Evolutionary conservation across 495 filamentous ascomycete species (phyloP).

Genomic region (Aspergillus panamensis): DNA sequence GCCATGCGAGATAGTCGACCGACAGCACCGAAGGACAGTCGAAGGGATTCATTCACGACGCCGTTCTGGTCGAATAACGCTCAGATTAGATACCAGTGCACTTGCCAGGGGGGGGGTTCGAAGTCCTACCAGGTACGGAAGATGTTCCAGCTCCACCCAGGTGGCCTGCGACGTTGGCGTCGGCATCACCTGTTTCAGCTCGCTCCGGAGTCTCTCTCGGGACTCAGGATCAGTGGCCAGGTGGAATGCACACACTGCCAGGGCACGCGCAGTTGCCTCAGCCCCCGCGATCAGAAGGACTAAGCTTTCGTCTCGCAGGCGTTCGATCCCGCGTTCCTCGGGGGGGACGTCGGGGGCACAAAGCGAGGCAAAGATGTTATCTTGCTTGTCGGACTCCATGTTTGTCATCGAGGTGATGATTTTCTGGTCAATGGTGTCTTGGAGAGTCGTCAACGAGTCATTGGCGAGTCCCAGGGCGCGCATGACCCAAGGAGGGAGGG

Average conservation of each 20-base stretch:
- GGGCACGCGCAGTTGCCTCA: constrained; percentile 34
- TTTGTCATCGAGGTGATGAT: too few species aligned
- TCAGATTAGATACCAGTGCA: not conserved
- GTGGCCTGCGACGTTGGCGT: constrained; percentile 25
- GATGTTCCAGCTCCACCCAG: constrained; percentile 44
- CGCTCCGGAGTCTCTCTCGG: constrained; percentile 21
- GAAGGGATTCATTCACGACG: constrained; percentile 47
- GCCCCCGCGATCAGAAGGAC: constrained; percentile 41
- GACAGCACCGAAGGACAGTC: constrained; percentile 40
- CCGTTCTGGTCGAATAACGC: constrained; percentile 30
- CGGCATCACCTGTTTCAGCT: constrained; percentile 32
- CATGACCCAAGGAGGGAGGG: not conserved
- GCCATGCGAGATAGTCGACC: constrained; percentile 40
- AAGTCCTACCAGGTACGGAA: constrained; percentile 45
- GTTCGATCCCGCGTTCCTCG: constrained; percentile 22
- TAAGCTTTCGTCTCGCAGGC: constrained; percentile 37
- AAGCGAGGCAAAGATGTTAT: constrained; percentile 21
- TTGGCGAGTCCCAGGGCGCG: constrained; percentile 21
- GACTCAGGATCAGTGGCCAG: constrained; percentile 13
- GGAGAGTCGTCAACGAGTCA: constrained; percentile 15
- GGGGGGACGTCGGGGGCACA: constrained; percentile 22
- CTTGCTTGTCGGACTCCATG: not conserved
- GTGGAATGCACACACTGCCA: constrained; percentile 24
- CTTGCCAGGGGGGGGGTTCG: too few species aligned
- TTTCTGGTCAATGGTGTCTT: too few species aligned